phyloP scores from a whole-genome alignment of 495 filamentous ascomycete genomes.

The Pseudomonodictys pantanalensis region DNA sequence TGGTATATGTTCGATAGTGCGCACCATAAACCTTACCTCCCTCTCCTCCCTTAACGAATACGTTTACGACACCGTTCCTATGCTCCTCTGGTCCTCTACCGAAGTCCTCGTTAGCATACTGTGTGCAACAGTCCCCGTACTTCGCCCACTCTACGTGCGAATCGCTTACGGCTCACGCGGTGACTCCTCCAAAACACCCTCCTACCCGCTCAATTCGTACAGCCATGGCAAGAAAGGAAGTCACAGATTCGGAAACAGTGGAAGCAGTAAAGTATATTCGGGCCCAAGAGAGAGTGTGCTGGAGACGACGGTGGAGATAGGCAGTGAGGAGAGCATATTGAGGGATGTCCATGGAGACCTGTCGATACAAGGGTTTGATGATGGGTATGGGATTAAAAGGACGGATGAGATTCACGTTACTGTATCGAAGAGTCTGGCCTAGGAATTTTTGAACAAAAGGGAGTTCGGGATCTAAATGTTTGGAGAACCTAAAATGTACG shows the following conservation, averaged over 20 bases:
- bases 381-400: no score
- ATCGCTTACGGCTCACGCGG: neutral
- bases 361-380: no score
- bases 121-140: constrained; percentile 44
- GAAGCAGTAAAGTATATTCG: neutral
- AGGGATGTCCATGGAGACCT: no score
- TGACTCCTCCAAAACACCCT: neutral
- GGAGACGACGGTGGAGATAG: constrained; percentile 1
- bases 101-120: constrained; percentile 49
- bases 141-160: constrained; percentile 29
- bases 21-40: constrained; percentile 7
- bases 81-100: constrained; percentile 46
- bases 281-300: neutral
- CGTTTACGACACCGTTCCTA: constrained; percentile 40
- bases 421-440: no score
- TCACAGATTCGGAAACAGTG: neutral
- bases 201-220: neutral
- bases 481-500: no score
- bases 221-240: neutral
- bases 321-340: constrained; percentile 7
- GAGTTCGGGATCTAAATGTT: no score
- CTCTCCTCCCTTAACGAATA: constrained; percentile 20
- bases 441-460: no score
- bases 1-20: constrained; percentile 11
- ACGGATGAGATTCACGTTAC: no score